Base-by-base conservation (phyloP, 192 early-diverging fungal genomes). In the Gamsiella multidivaricata region DNA sequence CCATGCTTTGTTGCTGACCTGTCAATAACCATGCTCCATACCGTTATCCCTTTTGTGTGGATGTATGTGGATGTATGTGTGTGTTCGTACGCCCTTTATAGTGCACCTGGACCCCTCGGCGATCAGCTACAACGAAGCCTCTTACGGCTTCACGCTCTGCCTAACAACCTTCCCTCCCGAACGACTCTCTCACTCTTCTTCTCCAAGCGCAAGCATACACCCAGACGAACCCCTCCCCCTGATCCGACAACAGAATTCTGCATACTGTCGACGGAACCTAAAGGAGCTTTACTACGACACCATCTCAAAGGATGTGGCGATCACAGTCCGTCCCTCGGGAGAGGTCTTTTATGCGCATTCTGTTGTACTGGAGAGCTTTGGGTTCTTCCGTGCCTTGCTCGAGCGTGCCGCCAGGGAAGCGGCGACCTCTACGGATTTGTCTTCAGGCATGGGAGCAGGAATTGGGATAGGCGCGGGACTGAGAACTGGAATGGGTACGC, bases 231-330 rank as follows among this genome's bases (percentile, higher is more conserved):
- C 59, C 0, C 3, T 78, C 17, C 65, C 74, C 0, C 28, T 78
- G 29, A 10, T 59, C 3, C 64, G 65, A 15, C 74, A 78, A 52
- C 74, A 58, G 18, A 67, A 78, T 15, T 62, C 74, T 10, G 74
- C 74, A 0, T 78, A 68, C 42, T 78, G 74, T 50, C 74, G 74
- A 26, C 74, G 74, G 18, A 78, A 78, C 51, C 54, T 78, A 8
- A 78, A 78, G 41, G 74, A 78, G 39, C 32, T 78, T 42, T 78
- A 78, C 20, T 46, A 54, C 11, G 74, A 78, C 32, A 68, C 45
- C 20, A 12, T 46, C 0, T 64, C 74, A 10, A 78, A 78, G 47
- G 74, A 78, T 23, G 74, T 78, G 18, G 54, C 34, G 18, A 62
- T 78, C 37, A 60, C 62, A 5, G 45, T 73, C 31, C 42, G 22